These are phyloP conservation scores for Colletotrichum brevisporum DNA, from an alignment of 2,329 filamentous ascomycete genomes.

Conservation along the genomic window DNA sequence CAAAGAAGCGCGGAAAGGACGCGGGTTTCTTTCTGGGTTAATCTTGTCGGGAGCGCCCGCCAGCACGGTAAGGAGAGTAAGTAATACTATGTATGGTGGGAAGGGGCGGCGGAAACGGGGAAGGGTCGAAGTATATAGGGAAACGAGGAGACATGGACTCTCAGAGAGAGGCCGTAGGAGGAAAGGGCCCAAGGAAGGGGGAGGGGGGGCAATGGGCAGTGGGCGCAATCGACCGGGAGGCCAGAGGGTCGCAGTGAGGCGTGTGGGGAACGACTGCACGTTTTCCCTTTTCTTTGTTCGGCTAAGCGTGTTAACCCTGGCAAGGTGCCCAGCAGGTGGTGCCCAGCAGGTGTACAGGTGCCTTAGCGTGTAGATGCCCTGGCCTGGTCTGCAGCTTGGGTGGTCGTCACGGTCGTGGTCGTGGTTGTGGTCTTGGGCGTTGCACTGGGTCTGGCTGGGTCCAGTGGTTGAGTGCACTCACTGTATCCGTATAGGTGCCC, in stretches of 20 bases:
- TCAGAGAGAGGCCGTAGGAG: background rate
- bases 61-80: constrained; percentile 31
- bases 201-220: too few relatives aligned
- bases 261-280: constrained; percentile 30
- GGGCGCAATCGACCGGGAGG: too few relatives aligned
- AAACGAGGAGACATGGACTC: background rate
- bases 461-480: too few relatives aligned
- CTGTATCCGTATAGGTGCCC: background rate
- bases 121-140: constrained; percentile 39
- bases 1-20: constrained; percentile 19
- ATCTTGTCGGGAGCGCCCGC: constrained; percentile 40
- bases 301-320: constrained; percentile 6
- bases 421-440: too few relatives aligned
- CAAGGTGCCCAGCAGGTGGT: background rate
- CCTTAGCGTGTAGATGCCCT: background rate
- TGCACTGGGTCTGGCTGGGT: too few relatives aligned
- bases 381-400: too few relatives aligned
- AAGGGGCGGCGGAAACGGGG: constrained; percentile 29
- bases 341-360: constrained; percentile 3
- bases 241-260: constrained; percentile 2
- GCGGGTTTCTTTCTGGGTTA: constrained; percentile 19
- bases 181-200: constrained; percentile 1
- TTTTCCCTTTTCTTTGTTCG: constrained; percentile 41
- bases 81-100: constrained; percentile 10
- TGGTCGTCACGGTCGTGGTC: too few relatives aligned